Base-by-base conservation (phyloP, 352 stramenopile species). In the Pythium plurisporium region DNA sequence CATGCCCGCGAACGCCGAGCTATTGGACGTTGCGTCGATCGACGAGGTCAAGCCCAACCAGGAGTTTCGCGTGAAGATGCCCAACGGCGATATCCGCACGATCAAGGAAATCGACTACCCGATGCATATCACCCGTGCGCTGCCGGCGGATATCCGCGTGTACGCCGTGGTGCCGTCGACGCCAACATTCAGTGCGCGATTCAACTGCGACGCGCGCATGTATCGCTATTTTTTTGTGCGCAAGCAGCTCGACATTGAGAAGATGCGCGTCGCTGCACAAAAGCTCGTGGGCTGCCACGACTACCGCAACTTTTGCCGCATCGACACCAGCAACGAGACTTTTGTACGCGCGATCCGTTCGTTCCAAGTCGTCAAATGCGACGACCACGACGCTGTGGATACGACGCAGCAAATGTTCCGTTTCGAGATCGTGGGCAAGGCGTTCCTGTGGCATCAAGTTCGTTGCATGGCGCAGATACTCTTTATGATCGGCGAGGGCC, bases 381-480 rank as follows among this genome's bases (percentile, higher is more conserved):
- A 76, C 17, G 72, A 71, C 37, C 57, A 80, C 46, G 59, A 52
- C 6, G 61, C 74, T 0, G 34, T 57, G 15, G 72, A 89, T 38
- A 25, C 62, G 5, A 60, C 64, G 12, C 74, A 88, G 40, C 79
- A 94, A 55, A 78, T 88, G 72, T 92, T 74, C 49, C 75, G 72
- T 29, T 89, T 75, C 52, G 76, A 94, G 68, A 80, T 95, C 19
- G 66, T 82, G 30, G 97, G 97, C 2, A 87, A 95, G 60, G 96
- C 96, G 15, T 99, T 99, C 69, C 64, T 99, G 54, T 99, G 97
- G 97, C 97, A 99, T 79, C 97, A 99, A 74, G 97, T 99, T 62
- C 91, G 97, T 33, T 99, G 95, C 72, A 99, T 99, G 74, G 95
- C 98, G 30, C 76, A 95, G 4, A 80, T 99, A 25, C 67, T 99